Conservation (phyloP, 768 basidiomycete genomes). For the Coprinopsis sp. region DNA sequence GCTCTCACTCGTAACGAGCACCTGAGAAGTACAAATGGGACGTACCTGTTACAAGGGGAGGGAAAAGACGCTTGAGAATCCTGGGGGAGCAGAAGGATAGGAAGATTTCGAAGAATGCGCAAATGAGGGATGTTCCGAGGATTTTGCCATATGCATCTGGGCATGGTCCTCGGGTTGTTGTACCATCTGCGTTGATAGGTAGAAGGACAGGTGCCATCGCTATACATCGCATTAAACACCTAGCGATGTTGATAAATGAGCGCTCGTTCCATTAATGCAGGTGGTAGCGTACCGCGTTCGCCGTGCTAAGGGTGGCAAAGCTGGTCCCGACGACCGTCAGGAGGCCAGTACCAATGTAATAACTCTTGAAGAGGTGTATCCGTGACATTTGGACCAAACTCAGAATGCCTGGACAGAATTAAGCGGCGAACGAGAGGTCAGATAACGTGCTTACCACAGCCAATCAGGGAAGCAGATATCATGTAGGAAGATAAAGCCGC, state of each 20-base stretch:
- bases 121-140: constrained; percentile 72
- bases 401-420: constrained; percentile 51
- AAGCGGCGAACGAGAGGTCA: not conserved
- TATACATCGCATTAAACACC: constrained; percentile 77
- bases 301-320: constrained; percentile 74
- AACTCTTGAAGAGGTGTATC: constrained; percentile 52
- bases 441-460: constrained; percentile 51
- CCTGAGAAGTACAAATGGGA: not conserved
- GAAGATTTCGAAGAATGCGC: constrained; percentile 76
- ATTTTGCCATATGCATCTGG: constrained; percentile 80
- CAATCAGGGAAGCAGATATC: constrained; percentile 77
- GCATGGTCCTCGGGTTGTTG: constrained; percentile 53
- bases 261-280: not conserved
- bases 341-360: constrained; percentile 76
- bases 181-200: constrained; percentile 54
- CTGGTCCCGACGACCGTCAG: constrained; percentile 79
- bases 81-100: constrained; percentile 70
- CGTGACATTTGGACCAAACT: constrained; percentile 79
- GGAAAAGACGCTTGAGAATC: constrained; percentile 63
- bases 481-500: constrained; percentile 61
- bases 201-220: constrained; percentile 70
- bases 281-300: constrained; percentile 56
- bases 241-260: constrained; percentile 17
- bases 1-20: not conserved
- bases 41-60: constrained; percentile 72